Evolutionary conservation across 1,139 yeast species (phyloP).

Genomic region (Sugiyamaella pinicola): DNA sequence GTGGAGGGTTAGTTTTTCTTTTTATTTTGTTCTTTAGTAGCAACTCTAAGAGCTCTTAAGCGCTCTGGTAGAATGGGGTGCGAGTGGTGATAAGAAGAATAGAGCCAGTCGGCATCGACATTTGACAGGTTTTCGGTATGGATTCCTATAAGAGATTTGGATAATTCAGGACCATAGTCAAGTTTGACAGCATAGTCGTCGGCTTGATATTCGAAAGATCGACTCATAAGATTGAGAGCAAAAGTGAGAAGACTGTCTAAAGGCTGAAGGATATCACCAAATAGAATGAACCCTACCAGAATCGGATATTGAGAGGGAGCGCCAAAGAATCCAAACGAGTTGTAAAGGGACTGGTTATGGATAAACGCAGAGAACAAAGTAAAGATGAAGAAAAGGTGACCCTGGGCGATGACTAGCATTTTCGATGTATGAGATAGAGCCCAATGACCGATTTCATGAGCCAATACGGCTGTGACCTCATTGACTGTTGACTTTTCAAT

Average conservation of each 20-base stretch:
- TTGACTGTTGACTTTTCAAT: constrained; percentile 73
- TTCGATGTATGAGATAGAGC: constrained; percentile 79
- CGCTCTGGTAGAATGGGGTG: constrained; percentile 93
- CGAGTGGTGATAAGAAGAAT: constrained; percentile 83
- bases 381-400: constrained; percentile 65
- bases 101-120: constrained; percentile 85
- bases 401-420: constrained; percentile 64
- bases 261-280: constrained; percentile 69
- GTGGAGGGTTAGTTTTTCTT: constrained; percentile 20
- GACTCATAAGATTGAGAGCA: constrained; percentile 65
- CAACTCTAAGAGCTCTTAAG: constrained; percentile 58
- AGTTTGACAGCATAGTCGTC: constrained; percentile 77
- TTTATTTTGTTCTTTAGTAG: constrained; percentile 30
- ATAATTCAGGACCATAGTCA: constrained; percentile 70
- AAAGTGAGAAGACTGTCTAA: constrained; percentile 70
- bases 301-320: constrained; percentile 57
- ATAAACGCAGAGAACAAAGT: constrained; percentile 76
- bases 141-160: constrained; percentile 70
- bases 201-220: constrained; percentile 92
- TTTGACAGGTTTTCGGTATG: constrained; percentile 80
- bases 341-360: constrained; percentile 73
- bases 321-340: constrained; percentile 70
- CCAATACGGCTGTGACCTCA: constrained; percentile 91
- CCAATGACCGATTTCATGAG: constrained; percentile 99
- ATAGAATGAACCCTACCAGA: constrained; percentile 73